phyloP scores from a whole-genome alignment of 306 rosid species.

The Arachis stenosperma region DNA sequence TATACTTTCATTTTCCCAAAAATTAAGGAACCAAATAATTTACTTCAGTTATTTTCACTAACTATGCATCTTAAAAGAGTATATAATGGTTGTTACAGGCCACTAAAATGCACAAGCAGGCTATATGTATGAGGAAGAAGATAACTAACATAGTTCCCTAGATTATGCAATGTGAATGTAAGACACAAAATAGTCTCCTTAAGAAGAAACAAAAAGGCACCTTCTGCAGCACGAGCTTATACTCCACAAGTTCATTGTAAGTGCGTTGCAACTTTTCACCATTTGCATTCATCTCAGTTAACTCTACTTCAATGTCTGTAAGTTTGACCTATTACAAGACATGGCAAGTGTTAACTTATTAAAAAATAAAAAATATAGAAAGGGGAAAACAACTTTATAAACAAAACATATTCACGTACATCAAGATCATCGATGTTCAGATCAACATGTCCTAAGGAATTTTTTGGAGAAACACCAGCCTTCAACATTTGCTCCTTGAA shows the following conservation, averaged over 20 bases:
- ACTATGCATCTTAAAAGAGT: constrained; percentile 28
- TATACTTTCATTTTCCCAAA: background rate
- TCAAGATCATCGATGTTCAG: constrained; percentile 78
- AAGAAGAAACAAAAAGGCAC: constrained; percentile 51
- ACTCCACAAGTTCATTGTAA: constrained; percentile 84
- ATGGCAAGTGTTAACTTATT: constrained; percentile 28
- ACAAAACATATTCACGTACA: constrained; percentile 52
- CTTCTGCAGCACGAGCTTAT: constrained; percentile 89
- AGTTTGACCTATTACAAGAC: constrained; percentile 72
- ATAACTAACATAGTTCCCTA: background rate
- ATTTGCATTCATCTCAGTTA: constrained; percentile 88
- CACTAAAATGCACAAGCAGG: constrained; percentile 11
- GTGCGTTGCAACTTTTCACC: constrained; percentile 92
- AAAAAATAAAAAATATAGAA: background rate
- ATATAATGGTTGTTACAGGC: constrained; percentile 9
- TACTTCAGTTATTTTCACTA: constrained; percentile 9
- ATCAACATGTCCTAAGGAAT: constrained; percentile 46
- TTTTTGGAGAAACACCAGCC: constrained; percentile 69
- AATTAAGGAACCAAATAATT: constrained; percentile 8
- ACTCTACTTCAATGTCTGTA: constrained; percentile 86
- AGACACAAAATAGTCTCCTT: constrained; percentile 7
- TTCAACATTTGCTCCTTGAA: constrained; percentile 92
- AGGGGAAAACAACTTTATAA: constrained; percentile 6
- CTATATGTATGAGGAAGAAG: constrained; percentile 15
- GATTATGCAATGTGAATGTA: constrained; percentile 17